Percentiles rank a stretch among this genome's conserved stretches.
These are phyloP conservation scores for Colletotrichum chrysophilum DNA, from an alignment of 2,329 filamentous ascomycete genomes.

Conservation along the genomic window DNA sequence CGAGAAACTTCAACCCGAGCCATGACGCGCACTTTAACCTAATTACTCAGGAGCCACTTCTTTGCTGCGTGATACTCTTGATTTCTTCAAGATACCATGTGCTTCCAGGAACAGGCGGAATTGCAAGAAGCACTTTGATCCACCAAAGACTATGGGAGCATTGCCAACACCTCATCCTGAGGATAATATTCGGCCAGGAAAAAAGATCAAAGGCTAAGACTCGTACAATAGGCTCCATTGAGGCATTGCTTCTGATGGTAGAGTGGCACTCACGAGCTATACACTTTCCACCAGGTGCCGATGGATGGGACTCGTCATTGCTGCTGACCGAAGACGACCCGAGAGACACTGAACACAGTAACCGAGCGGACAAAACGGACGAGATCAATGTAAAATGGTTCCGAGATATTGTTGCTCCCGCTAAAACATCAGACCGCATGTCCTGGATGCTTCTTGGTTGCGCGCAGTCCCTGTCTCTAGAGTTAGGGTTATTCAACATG, in stretches of 20 bases:
- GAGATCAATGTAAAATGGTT: slow-evolving; percentile 38
- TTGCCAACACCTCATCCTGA: slow-evolving; percentile 56
- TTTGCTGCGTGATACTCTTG: slow-evolving; percentile 59
- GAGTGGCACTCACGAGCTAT: slow-evolving; percentile 62
- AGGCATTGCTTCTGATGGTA: slow-evolving; percentile 57
- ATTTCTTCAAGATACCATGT: slow-evolving; percentile 58
- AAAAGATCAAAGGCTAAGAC: slow-evolving; percentile 53
- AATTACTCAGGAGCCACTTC: slow-evolving; percentile 54
- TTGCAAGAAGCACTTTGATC: slow-evolving; percentile 56
- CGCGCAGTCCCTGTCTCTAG: slow-evolving; percentile 56
- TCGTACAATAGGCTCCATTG: slow-evolving; percentile 55
- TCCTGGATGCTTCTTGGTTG: slow-evolving; percentile 65
- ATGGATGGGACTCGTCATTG: slow-evolving; percentile 61
- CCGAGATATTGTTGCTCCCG: slow-evolving; percentile 59
- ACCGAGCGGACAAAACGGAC: background rate
- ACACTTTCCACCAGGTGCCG: slow-evolving; percentile 56
- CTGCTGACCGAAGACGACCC: slow-evolving; percentile 46
- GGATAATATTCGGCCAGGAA: slow-evolving; percentile 59
- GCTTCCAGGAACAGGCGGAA: slow-evolving; percentile 44
- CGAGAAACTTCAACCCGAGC: slow-evolving; percentile 52
- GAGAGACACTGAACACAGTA: slow-evolving; percentile 16
- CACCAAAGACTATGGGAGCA: slow-evolving; percentile 60
- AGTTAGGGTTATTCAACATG: slow-evolving; percentile 53
- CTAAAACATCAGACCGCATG: slow-evolving; percentile 61
- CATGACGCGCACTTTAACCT: slow-evolving; percentile 52